These are phyloP conservation scores for Clarireedia homoeocarpa DNA, from an alignment of 2,329 filamentous ascomycete species.

Conservation along the genomic window DNA sequence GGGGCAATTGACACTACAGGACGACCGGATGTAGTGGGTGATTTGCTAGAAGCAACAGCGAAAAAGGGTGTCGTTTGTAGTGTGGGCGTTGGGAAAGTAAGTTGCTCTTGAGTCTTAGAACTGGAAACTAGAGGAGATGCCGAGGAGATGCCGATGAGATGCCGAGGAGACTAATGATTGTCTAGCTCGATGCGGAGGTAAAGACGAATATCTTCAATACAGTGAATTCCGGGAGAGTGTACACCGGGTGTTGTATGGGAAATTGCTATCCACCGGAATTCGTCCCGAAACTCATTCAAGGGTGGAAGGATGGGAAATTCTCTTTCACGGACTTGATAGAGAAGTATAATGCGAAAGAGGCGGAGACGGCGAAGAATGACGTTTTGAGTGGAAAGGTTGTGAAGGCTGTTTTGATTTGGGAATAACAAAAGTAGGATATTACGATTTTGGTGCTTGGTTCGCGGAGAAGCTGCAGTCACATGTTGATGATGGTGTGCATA, in stretches of 20 bases:
- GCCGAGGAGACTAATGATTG: neutral
- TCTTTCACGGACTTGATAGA: constrained; percentile 18
- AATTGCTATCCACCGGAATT: constrained; percentile 21
- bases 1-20: constrained; percentile 17
- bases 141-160: too few relatives aligned
- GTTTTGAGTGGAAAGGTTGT: constrained; percentile 15
- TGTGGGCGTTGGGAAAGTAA: constrained; percentile 18
- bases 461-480: too few relatives aligned
- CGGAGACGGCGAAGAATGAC: constrained; percentile 15
- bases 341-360: constrained; percentile 14
- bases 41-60: constrained; percentile 13
- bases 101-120: neutral
- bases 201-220: constrained; percentile 14
- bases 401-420: constrained; percentile 12
- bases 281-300: constrained; percentile 14
- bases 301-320: constrained; percentile 16
- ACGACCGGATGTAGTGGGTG: constrained; percentile 9
- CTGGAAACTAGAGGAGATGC: too few relatives aligned
- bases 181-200: constrained; percentile 8
- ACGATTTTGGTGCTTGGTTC: too few relatives aligned
- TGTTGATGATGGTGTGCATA: too few relatives aligned
- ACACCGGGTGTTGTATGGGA: constrained; percentile 18
- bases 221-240: constrained; percentile 15
- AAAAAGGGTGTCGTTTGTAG: constrained; percentile 18
- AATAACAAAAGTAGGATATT: too few relatives aligned